These are phyloP conservation scores for Boletus smithii DNA, from an alignment of 1,284 basidiomycete species.

Conservation along the genomic window DNA sequence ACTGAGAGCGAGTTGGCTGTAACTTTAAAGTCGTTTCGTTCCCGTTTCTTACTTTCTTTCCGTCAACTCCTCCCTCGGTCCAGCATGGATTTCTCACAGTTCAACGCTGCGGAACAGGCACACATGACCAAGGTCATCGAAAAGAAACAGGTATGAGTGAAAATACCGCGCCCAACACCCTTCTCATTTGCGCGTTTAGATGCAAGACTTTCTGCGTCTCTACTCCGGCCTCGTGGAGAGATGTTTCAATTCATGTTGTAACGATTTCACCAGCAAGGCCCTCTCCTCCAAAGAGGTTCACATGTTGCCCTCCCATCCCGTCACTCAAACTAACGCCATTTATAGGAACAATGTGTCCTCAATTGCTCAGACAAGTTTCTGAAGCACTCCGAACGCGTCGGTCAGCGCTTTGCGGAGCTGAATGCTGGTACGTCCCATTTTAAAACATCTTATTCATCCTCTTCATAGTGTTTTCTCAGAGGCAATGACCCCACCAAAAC, in stretches of 20 bases:
- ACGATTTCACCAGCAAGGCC: constrained; percentile 96
- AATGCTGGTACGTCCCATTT: constrained; percentile 68
- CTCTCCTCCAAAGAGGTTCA: constrained; percentile 90
- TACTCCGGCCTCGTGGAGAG: constrained; percentile 96
- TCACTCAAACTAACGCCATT: constrained; percentile 14
- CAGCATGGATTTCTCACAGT: constrained; percentile 83
- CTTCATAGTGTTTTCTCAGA: constrained; percentile 19
- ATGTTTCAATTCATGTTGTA: constrained; percentile 93
- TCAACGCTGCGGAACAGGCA: constrained; percentile 84
- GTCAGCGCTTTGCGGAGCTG: constrained; percentile 86
- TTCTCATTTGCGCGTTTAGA: constrained; percentile 48
- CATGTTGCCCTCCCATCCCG: neutral
- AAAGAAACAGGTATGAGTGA: constrained; percentile 77
- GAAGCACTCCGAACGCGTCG: constrained; percentile 94
- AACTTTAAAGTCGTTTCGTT: too few relatives aligned
- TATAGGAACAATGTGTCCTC: constrained; percentile 65
- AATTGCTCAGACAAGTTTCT: constrained; percentile 92
- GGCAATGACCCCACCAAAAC: constrained; percentile 33
- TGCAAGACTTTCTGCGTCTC: constrained; percentile 97
- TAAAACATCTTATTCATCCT: neutral
- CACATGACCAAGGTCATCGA: constrained; percentile 90
- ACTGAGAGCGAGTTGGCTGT: too few relatives aligned
- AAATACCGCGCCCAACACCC: neutral
- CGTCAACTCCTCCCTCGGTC: constrained; percentile 8
- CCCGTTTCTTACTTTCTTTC: constrained; percentile 2